Evolutionary conservation across 352 stramenopile genomes (phyloP), one percentile per base, ranked within the genome.

Genomic region (Phytophthora niederhauseri): DNA sequence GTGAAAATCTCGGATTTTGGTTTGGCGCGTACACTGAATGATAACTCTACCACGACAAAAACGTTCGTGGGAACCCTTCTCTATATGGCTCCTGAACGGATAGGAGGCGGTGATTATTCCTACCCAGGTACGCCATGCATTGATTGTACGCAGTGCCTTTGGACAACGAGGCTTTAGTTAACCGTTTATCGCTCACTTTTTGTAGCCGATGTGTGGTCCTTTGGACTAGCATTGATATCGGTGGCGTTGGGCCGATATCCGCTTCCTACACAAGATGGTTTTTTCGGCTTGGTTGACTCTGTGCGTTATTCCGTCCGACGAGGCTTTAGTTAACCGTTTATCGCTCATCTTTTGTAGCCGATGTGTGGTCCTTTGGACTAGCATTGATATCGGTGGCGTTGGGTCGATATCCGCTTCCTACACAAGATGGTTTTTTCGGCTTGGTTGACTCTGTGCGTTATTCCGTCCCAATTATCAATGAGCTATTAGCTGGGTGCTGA

Each of bases 1-100:
- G 77, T 96, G 19, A 97, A 97, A 68, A 95, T 97, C 55, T 95
- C 90, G 1, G 90, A 97, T 72, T 95, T 97, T 69, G 90, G 90
- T 5, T 80, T 97, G 50, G 88, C 87, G 15, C 77, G 83, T 22
- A 96, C 87, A 4, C 64, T 94, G 7, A 93, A 93, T 66, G 88
- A 95, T 62, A 89, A 85, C 36, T 77, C 68, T 0, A 89, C 70
- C 22, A 82, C 82, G 30, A 93, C 90, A 6, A 95, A 97, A 55
- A 98, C 93, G 0, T 98, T 98, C 68, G 92, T 98, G 22, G 95
- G 95, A 1, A 98, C 94, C 6, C 59, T 98, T 57, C 76, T 96
- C 4, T 98, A 98, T 73, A 98, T 99, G 96, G 91, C 92, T 2
- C 96, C 96, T 19, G 95, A 99, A 73, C 87, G 96, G 14, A 97